phyloP scores from a whole-genome alignment of 192 early-diverging fungal genomes.

The Rhizoclosmatium sp. region DNA sequence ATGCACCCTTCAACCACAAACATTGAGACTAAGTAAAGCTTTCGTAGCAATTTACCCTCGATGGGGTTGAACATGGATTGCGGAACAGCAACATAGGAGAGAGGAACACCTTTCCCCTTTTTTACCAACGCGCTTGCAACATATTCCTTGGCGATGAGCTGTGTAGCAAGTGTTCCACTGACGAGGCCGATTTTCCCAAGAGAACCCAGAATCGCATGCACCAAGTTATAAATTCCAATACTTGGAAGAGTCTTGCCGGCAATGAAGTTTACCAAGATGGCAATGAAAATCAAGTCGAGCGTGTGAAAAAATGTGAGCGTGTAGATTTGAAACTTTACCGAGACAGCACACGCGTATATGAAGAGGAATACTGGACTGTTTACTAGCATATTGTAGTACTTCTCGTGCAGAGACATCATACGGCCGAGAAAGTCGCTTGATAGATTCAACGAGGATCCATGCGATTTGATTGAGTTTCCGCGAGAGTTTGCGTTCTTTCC shows the following conservation, averaged over 20 bases:
- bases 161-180: neutral
- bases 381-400: neutral
- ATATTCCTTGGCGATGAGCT: conserved; percentile 21
- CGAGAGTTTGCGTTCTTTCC: too few species aligned
- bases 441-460: conserved; percentile 15
- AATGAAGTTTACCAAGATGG: neutral
- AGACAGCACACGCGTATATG: neutral
- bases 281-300: conserved; percentile 12
- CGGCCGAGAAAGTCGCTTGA: neutral
- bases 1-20: conserved; percentile 12
- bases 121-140: neutral
- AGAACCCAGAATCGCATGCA: conserved; percentile 5
- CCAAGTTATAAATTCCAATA: conserved; percentile 14
- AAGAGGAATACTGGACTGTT: neutral
- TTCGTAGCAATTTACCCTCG: neutral
- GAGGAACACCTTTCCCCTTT: conserved; percentile 9
- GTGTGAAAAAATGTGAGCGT: conserved; percentile 3
- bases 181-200: conserved; percentile 16
- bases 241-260: neutral
- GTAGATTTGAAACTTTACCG: conserved; percentile 27
- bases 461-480: neutral
- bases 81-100: neutral
- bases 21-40: neutral
- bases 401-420: neutral
- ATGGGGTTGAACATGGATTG: neutral